phyloP scores from a whole-genome alignment of 345 rosid genomes.

The Isatis tinctoria region DNA sequence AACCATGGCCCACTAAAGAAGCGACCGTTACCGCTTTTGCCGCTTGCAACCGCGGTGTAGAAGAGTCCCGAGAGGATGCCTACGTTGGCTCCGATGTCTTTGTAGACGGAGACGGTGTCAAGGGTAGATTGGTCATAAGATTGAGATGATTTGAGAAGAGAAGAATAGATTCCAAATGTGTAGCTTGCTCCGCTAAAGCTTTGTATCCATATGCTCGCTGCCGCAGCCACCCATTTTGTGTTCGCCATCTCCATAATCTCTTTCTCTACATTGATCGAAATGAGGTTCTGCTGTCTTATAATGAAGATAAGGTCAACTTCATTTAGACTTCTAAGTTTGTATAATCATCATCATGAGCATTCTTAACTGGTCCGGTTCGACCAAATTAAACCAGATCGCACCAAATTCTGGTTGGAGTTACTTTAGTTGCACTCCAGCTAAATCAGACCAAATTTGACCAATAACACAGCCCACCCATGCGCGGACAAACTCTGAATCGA shows the following conservation, averaged over 20 bases:
- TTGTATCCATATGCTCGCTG: slow-evolving; percentile 93
- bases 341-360: not conserved
- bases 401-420: not conserved
- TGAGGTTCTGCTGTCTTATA: not conserved
- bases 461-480: not conserved
- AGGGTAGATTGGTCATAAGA: slow-evolving; percentile 84
- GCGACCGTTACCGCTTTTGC: slow-evolving; percentile 21
- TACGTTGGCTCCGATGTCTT: slow-evolving; percentile 85
- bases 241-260: slow-evolving; percentile 25
- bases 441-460: not conserved
- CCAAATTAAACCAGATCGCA: not conserved
- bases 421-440: not conserved
- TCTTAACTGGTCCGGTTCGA: not conserved
- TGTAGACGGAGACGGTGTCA: slow-evolving; percentile 89
- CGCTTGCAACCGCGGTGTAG: slow-evolving; percentile 50
- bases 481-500: not conserved
- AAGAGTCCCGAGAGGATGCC: slow-evolving; percentile 83
- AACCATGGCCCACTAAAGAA: slow-evolving; percentile 62
- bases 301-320: slow-evolving; percentile 25
- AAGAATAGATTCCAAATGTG: slow-evolving; percentile 82
- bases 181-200: slow-evolving; percentile 66
- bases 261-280: not conserved
- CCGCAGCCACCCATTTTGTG: slow-evolving; percentile 68
- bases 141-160: slow-evolving; percentile 75
- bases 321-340: not conserved